A percentile compares a stretch with the other conserved stretches of the same genome.
These are phyloP conservation scores for Sporothrix humicola DNA, from an alignment of 2,329 filamentous ascomycete genomes.

Conservation along the genomic window DNA sequence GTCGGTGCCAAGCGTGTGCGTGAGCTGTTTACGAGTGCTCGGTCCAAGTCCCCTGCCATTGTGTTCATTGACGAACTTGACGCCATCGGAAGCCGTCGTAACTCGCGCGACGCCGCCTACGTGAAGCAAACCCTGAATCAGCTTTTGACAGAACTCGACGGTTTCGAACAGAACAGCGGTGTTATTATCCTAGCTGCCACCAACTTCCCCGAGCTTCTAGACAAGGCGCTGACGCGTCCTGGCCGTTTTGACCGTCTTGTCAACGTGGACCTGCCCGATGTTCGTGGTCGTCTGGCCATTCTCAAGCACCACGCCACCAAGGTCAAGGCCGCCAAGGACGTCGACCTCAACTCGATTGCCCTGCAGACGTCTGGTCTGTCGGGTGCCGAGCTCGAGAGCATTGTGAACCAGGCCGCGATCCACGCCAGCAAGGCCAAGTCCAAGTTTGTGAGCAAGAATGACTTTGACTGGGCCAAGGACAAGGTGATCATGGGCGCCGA, in stretches of 20 bases:
- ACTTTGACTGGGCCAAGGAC: constrained; percentile 98
- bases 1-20: constrained; percentile 81
- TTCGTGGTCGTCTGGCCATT: constrained; percentile 90
- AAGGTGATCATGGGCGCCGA: constrained; percentile 98
- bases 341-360: constrained; percentile 83
- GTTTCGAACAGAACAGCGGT: constrained; percentile 91
- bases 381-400: constrained; percentile 93
- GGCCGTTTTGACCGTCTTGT: constrained; percentile 96
- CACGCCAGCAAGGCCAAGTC: constrained; percentile 89
- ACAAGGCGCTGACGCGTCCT: constrained; percentile 91
- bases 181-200: constrained; percentile 97
- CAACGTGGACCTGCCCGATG: constrained; percentile 85
- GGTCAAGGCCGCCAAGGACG: constrained; percentile 78
- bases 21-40: constrained; percentile 52
- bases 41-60: constrained; percentile 59
- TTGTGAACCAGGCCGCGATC: constrained; percentile 94
- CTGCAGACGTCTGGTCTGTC: constrained; percentile 90
- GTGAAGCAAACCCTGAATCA: constrained; percentile 98
- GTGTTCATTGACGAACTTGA: constrained; percentile 87
- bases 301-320: constrained; percentile 93
- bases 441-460: constrained; percentile 72
- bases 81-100: constrained; percentile 91
- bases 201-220: constrained; percentile 91
- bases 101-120: constrained; percentile 90
- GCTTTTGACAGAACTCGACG: constrained; percentile 93